phyloP scores from a whole-genome alignment of 1,139 yeast species.

The Yamadazyma spencermartinsiae region DNA sequence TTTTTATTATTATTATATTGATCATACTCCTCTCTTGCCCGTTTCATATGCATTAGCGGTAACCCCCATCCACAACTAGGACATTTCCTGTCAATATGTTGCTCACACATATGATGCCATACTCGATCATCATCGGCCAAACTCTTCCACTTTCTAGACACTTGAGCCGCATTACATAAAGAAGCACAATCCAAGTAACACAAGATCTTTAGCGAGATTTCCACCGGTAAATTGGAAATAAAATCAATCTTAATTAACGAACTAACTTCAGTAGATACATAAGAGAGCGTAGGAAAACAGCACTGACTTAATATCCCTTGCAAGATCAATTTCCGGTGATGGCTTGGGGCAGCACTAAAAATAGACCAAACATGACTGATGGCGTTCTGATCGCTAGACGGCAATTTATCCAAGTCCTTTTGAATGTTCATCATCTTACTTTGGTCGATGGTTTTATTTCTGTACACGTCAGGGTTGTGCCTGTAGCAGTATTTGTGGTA shows the following conservation, averaged over 20 bases:
- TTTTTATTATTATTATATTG: slow-evolving; percentile 28
- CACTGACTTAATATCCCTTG: slow-evolving; percentile 87
- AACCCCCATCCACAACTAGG: slow-evolving; percentile 99
- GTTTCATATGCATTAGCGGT: slow-evolving; percentile 83
- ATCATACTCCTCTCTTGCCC: slow-evolving; percentile 54
- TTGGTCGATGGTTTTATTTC: slow-evolving; percentile 72
- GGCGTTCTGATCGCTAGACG: slow-evolving; percentile 66
- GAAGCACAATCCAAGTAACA: slow-evolving; percentile 91
- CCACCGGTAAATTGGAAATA: slow-evolving; percentile 80
- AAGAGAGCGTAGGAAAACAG: slow-evolving; percentile 91
- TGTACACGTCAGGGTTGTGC: slow-evolving; percentile 81
- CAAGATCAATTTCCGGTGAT: slow-evolving; percentile 70
- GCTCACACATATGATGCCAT: slow-evolving; percentile 98
- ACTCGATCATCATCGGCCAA: slow-evolving; percentile 95
- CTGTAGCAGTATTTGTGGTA: slow-evolving; percentile 78
- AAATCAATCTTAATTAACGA: slow-evolving; percentile 85
- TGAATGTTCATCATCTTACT: slow-evolving; percentile 64
- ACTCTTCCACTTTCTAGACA: slow-evolving; percentile 78
- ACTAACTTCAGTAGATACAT: slow-evolving; percentile 76
- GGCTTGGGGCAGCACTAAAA: slow-evolving; percentile 68
- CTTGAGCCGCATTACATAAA: slow-evolving; percentile 91
- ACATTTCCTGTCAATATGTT: slow-evolving; percentile 94
- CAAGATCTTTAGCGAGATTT: slow-evolving; percentile 77
- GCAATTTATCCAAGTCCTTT: slow-evolving; percentile 55
- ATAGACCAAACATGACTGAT: slow-evolving; percentile 77